Conservation (phyloP, 2,329 filamentous ascomycete genomes). For the Coccinonectria pachysandricola region DNA sequence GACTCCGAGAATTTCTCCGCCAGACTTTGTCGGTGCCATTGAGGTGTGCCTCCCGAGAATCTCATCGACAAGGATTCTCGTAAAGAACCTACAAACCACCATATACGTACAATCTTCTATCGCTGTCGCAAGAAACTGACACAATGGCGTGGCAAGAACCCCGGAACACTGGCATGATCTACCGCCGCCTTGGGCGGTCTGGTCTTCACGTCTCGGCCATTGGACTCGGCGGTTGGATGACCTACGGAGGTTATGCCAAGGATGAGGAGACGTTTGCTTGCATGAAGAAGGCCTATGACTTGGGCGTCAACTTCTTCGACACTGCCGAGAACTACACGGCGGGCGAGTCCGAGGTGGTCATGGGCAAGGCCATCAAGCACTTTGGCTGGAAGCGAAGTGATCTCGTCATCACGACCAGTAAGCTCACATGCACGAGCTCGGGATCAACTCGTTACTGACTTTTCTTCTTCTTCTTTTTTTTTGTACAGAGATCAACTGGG, state of each 20-base stretch:
- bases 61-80: too few relatives aligned
- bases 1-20: conserved; percentile 18
- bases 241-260: conserved; percentile 56
- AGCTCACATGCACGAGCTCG: too few relatives aligned
- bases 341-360: conserved; percentile 54
- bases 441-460: too few relatives aligned
- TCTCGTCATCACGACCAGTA: conserved; percentile 48
- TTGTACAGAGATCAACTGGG: conserved; percentile 50
- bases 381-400: conserved; percentile 52
- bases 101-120: conserved; percentile 1
- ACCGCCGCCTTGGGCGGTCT: conserved; percentile 35
- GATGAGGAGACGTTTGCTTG: conserved; percentile 51
- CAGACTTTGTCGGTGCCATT: conserved; percentile 1
- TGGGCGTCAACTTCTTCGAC: conserved; percentile 55
- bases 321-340: conserved; percentile 49
- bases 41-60: conserved; percentile 2
- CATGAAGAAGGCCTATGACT: conserved; percentile 51
- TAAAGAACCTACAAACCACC: too few relatives aligned
- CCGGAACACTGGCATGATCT: conserved; percentile 33
- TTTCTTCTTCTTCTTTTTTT: too few relatives aligned
- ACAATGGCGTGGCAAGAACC: conserved; percentile 34
- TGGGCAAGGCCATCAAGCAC: conserved; percentile 51
- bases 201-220: conserved; percentile 60
- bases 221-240: conserved; percentile 55
- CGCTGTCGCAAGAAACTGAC: conserved; percentile 4